Evolutionary conservation across 352 stramenopile species (phyloP), one percentile per base, ranked within the genome.

Genomic region (Pythium biforme): DNA sequence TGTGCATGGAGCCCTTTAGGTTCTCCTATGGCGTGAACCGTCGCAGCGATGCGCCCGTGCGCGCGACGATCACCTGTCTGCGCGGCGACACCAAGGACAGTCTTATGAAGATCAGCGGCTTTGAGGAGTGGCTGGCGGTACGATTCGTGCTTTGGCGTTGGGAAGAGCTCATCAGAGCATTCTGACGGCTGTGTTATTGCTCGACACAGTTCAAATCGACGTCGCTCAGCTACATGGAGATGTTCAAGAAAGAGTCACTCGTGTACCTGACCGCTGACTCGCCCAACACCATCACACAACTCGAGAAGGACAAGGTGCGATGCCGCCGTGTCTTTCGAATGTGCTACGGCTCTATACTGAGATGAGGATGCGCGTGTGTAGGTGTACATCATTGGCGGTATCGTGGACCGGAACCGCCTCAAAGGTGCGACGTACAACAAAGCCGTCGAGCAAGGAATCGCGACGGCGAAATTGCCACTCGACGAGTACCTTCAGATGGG

Each of bases 391-490:
- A 99, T 99, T 69, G 96, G 96, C 19, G 96, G 96, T 22, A 99
- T 99, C 71, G 96, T 99, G 25, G 96, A 99, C 77, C 82, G 96
- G 53, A 99, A 98, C 72, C 86, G 96, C n/a, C 81, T 98, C n/a
- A 98, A 98, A 68, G 78, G 86, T 11, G 83, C 86, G 20, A 96
- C 96, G 14, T 96, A 98, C 58, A 72, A 97, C 51, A 96, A 97
- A 66, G 96, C 96, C 4, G 51, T 94, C 34, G 66, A 83, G 52
- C 82, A 98, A 34, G 88, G 83, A n/a, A 94, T 98, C 66, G 73
- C 79, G 49, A 98, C 92, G 10, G 95, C 90, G 27, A 96, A 95
- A 62, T 73, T 98, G 17, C 94, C 95, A 3, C 83, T 98, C n/a
- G 77, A 94, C 52, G 75, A 95, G 55, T 75, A 84, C 39, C 65